Base-by-base conservation (phyloP, 2,329 filamentous ascomycete genomes). In the Gremmenia infestans region DNA sequence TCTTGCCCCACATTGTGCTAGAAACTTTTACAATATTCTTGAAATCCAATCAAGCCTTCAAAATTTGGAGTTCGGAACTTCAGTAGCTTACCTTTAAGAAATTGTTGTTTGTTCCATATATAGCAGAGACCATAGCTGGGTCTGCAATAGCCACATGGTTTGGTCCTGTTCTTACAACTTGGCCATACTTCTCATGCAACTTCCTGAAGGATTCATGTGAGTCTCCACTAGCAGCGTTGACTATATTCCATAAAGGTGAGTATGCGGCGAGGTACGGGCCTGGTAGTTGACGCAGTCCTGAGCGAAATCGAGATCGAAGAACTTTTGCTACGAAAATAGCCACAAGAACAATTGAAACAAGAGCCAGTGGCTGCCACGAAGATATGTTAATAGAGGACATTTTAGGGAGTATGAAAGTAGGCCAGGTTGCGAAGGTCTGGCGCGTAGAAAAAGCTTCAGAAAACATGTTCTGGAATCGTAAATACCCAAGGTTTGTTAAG, bases 141-240 rank as follows among this genome's bases (percentile, higher is more conserved):
- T 56, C 49, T 11, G 48, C 23, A 25, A 56, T 53, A 2, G 25
- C 37, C 4, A 56, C 36, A 12, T 25, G 14, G 25, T 56, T 53
- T 5, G 54, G 56, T 12, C 53, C 56, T 37, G 35, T 56, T 22
- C 56, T 37, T 17, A 59, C 46, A 22, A 59, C 37, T 5, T 46
- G 28, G 17, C 56, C 56, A 48, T 53, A 53, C 35, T 53, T 40
- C 2, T 9, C 15, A 37, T 53, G 50, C 15, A 53, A 37, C 11
- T 45, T 17, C 12, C 28, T 19, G 23, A 46, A 37, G 23, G 23
- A 37, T 37, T 47, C n/a, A 15, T 8, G 28, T 46, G 50, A 22
- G 42, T 40, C 12, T 37, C 19, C n/a, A 23, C 39, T 5, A 7
- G 45, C 40, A n/a, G 35, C 1, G 36, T 35, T 23, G n/a, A 39